These are phyloP conservation scores for Ambrosiella cleistominuta DNA, from an alignment of 2,329 filamentous ascomycete genomes.

Conservation along the genomic window DNA sequence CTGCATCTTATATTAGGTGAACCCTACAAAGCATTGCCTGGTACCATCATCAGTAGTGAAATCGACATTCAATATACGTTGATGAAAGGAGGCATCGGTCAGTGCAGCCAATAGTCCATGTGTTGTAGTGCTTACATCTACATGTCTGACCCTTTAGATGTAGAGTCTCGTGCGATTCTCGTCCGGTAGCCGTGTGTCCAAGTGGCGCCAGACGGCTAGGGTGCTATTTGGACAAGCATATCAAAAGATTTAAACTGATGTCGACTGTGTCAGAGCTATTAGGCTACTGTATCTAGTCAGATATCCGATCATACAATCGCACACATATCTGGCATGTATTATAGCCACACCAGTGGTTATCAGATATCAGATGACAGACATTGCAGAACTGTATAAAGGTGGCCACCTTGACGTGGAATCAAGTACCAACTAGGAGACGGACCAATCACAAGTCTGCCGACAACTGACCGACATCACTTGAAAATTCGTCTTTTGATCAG, in stretches of 20 bases:
- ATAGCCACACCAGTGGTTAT: neutral
- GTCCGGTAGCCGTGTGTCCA: constrained; percentile 5
- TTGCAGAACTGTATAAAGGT: neutral
- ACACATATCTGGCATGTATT: neutral
- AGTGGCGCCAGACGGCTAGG: neutral
- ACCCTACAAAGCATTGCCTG: no score
- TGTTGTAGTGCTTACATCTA: neutral
- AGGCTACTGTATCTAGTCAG: neutral
- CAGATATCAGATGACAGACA: neutral
- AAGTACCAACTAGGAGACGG: neutral
- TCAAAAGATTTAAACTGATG: neutral
- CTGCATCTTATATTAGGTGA: no score
- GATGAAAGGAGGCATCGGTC: no score
- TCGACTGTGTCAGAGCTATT: neutral
- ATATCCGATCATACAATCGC: neutral
- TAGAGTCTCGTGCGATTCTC: constrained; percentile 11
- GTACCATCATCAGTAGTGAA: no score
- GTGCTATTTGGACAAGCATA: constrained; percentile 1
- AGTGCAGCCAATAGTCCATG: neutral
- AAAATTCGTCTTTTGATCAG: neutral
- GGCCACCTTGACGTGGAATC: neutral
- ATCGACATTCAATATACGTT: no score
- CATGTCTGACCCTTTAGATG: neutral
- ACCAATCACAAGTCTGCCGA: neutral
- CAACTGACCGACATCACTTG: neutral